phyloP scores from a whole-genome alignment of 805 yeast genomes.

The Wickerhamomyces sydowiorum region DNA sequence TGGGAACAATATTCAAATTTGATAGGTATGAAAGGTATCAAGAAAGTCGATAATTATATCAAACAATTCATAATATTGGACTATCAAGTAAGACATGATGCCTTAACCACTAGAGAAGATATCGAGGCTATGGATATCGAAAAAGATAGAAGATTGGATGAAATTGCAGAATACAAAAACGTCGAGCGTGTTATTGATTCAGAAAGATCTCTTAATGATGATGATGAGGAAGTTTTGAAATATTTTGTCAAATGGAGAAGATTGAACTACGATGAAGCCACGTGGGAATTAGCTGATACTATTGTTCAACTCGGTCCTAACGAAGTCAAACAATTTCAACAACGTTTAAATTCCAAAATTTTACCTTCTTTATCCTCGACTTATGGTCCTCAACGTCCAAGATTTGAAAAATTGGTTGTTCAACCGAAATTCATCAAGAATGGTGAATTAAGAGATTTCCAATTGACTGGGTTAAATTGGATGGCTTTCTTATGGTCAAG shows the following conservation, averaged over 20 bases:
- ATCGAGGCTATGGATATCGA: constrained; percentile 92
- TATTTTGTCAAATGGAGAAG: constrained; percentile 94
- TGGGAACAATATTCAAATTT: constrained; percentile 70
- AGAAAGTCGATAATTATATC: constrained; percentile 86
- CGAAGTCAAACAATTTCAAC: constrained; percentile 79
- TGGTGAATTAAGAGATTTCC: constrained; percentile 94
- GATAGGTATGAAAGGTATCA: constrained; percentile 59
- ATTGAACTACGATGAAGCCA: constrained; percentile 88
- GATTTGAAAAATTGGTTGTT: constrained; percentile 75
- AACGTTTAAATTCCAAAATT: constrained; percentile 75
- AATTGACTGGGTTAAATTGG: constrained; percentile 97
- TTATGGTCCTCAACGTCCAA: constrained; percentile 73
- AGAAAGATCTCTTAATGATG: constrained; percentile 58
- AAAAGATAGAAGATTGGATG: constrained; percentile 77
- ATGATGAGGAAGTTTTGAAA: constrained; percentile 61
- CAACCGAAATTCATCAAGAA: constrained; percentile 90
- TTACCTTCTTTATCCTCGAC: constrained; percentile 75
- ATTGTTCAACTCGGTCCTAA: constrained; percentile 81
- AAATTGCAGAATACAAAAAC: constrained; percentile 71
- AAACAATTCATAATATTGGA: constrained; percentile 71
- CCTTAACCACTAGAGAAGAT: constrained; percentile 83
- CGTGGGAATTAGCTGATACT: constrained; percentile 92
- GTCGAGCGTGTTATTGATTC: constrained; percentile 90
- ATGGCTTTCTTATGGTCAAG: constrained; percentile 99
- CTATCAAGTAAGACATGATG: constrained; percentile 71